Conservation (phyloP, 2,329 filamentous ascomycete species). For the Stachybotrys echinatus region DNA sequence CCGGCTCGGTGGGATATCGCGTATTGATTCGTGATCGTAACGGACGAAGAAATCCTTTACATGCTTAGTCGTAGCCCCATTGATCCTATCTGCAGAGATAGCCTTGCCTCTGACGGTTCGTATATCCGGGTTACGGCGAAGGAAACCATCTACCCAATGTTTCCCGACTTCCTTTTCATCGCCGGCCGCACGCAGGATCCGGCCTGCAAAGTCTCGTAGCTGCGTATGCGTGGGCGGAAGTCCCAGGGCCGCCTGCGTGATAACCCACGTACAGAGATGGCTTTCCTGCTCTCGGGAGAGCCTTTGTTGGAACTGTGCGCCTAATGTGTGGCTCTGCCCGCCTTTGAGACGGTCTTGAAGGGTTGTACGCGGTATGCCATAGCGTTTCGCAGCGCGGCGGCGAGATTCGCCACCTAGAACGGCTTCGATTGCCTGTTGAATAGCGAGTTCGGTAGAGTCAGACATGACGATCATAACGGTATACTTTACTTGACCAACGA, state of each 20-base stretch:
- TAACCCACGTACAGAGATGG: constrained; percentile 5
- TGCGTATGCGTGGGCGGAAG: constrained; percentile 5
- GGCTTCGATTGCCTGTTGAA: background rate
- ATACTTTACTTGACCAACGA: background rate
- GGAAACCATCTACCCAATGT: constrained; percentile 6
- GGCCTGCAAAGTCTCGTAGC: constrained; percentile 1
- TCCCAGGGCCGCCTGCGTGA: background rate
- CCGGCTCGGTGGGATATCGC: background rate
- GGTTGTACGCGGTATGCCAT: constrained; percentile 3
- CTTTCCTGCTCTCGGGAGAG: constrained; percentile 1
- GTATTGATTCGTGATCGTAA: background rate
- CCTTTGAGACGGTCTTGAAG: background rate
- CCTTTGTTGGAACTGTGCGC: background rate
- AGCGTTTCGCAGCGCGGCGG: constrained; percentile 3
- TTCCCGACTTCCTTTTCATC: constrained; percentile 5
- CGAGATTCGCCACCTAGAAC: background rate
- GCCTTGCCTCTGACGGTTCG: constrained; percentile 2
- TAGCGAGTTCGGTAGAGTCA: background rate
- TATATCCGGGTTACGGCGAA: constrained; percentile 4
- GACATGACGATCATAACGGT: background rate
- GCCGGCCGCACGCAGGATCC: constrained; percentile 3
- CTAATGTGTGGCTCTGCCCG: background rate
- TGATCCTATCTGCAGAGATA: background rate
- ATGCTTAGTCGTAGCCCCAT: constrained; percentile 1
- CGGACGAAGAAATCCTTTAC: constrained; percentile 1